These are phyloP conservation scores for Pichia heedii DNA, from an alignment of 805 yeast genomes.

Conservation along the genomic window DNA sequence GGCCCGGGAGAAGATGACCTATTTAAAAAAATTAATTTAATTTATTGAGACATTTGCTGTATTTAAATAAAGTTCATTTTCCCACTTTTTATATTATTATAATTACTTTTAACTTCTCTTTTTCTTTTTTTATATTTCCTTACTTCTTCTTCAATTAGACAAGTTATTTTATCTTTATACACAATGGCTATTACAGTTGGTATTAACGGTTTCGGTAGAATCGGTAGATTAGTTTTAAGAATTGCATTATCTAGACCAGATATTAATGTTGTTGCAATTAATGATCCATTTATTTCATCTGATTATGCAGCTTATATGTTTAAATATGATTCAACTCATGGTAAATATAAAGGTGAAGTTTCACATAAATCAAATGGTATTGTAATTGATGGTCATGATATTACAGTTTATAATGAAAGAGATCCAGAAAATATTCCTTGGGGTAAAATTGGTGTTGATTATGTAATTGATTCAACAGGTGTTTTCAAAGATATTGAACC, in stretches of 20 bases:
- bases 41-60: no score
- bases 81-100: no score
- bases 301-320: constrained; percentile 93
- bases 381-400: constrained; percentile 59
- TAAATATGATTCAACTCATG: constrained; percentile 94
- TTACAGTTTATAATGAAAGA: constrained; percentile 66
- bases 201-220: constrained; percentile 93
- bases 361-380: constrained; percentile 45
- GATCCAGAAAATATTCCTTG: constrained; percentile 86
- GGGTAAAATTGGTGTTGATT: constrained; percentile 76
- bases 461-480: constrained; percentile 90
- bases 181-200: constrained; percentile 62
- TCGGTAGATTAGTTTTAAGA: constrained; percentile 84
- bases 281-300: constrained; percentile 84
- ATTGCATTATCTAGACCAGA: constrained; percentile 66
- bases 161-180: neutral
- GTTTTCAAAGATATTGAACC: constrained; percentile 78
- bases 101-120: no score
- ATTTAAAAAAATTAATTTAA: no score
- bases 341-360: constrained; percentile 72
- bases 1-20: no score
- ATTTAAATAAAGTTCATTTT: no score
- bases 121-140: neutral
- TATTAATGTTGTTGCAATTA: constrained; percentile 78
- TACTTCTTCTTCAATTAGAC: constrained; percentile 2